Evolutionary conservation across 2,329 filamentous ascomycete species (phyloP).

Genomic region (Albifimbria verrucaria): DNA sequence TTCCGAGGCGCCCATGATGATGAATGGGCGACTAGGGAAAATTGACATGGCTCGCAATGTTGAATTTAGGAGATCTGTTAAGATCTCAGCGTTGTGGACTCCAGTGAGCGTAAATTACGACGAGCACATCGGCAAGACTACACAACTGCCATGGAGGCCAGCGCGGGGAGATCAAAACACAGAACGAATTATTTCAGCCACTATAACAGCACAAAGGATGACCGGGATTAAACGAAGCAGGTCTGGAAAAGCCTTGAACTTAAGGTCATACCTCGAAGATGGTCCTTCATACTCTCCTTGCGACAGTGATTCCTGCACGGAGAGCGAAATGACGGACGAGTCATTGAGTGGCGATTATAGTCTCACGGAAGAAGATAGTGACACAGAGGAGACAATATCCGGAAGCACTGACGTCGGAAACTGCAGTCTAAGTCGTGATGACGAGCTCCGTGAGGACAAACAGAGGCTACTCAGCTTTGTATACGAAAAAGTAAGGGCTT

Average conservation of each 20-base stretch:
- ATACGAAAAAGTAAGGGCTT: neutral
- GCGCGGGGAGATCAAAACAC: neutral
- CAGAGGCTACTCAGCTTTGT: neutral
- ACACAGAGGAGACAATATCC: neutral
- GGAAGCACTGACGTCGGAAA: neutral
- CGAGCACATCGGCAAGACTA: too few relatives aligned
- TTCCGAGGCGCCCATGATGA: too few relatives aligned
- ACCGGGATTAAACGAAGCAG: neutral
- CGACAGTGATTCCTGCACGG: neutral
- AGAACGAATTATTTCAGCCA: neutral
- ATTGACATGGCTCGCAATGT: too few relatives aligned
- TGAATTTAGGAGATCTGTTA: too few relatives aligned
- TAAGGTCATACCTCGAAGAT: neutral
- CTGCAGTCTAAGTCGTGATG: neutral
- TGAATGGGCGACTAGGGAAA: too few relatives aligned
- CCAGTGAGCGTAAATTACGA: too few relatives aligned
- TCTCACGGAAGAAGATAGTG: neutral
- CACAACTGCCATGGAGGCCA: neutral
- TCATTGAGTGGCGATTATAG: neutral
- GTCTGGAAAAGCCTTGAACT: neutral
- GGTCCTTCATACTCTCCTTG: neutral
- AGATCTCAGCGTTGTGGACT: too few relatives aligned
- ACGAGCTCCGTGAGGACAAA: neutral
- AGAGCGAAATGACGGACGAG: neutral
- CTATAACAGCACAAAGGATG: neutral